Base-by-base conservation (phyloP, 169 alveolate genomes). In the Perkinsus chesapeaki region DNA sequence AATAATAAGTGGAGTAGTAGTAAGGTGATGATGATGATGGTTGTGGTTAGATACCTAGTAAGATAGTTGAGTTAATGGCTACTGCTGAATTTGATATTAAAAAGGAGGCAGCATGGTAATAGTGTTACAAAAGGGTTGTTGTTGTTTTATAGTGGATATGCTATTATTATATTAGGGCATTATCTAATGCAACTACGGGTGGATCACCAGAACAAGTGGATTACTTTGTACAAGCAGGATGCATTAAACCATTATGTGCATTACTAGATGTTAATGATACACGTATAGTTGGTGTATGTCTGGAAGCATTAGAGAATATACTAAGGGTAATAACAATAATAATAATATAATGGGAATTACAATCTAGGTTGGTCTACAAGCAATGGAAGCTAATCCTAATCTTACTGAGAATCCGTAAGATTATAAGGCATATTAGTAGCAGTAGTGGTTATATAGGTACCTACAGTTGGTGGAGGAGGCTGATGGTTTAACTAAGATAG, bases 101-200 rank as follows among this genome's bases (percentile, higher is more conserved):
- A 96, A 97, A 98, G 96, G 99, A 99, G 97, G 99, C 99, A 37
- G 99, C 99, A 39, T 99, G 99, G 99, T 43, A 96, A 31, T 94
- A 92, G 94, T 37, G 91, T n/a, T n/a, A n/a, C n/a, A n/a, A n/a
- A n/a, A 93, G 73, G 95, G 72, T n/a, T 82, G 92, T 92, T 95
- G 94, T 36, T 92, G 92, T 34, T 90, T 95, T 34, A 91, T 73
- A 3, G 95, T 94, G 48, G 73, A 94, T 10, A 92, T 95, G 91
- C 94, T 38, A 92, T 93, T 73, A 31, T 95, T 39, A 94, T 93
- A n/a, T 96, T 95, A 91, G 97, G 98, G 97, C 98, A 16, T 94
- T 97, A 39, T 95, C 98, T 91, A 97, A 97, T 94, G 96, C 97
- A 9, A 96, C 98, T 34, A 95, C 97, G 38, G 96, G 96, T 20